Conservation (phyloP, 2,329 filamentous ascomycete species). For the Pestalotiopsis sp. region DNA sequence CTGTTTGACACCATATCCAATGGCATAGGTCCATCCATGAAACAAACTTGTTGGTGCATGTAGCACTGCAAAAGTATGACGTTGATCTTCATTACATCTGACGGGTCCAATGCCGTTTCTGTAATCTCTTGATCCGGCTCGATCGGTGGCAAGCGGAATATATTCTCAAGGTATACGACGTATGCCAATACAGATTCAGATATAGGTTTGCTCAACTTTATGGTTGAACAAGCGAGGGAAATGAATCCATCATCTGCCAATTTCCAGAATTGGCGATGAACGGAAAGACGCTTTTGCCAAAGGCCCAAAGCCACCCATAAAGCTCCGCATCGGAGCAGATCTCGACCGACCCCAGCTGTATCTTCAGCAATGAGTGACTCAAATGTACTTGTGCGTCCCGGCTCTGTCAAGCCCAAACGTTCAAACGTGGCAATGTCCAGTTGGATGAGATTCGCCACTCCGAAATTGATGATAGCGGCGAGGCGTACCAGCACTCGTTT, state of each 20-base stretch:
- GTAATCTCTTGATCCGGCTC: no score
- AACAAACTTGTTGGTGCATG: neutral
- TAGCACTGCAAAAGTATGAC: neutral
- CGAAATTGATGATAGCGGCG: neutral
- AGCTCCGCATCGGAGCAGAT: neutral
- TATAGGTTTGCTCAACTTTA: neutral
- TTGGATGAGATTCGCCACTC: neutral
- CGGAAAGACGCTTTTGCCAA: neutral
- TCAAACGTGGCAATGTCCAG: neutral
- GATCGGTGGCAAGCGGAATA: neutral
- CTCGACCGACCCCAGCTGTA: neutral
- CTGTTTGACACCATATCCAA: no score
- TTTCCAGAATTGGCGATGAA: neutral
- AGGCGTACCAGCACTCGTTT: neutral
- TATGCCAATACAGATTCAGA: neutral
- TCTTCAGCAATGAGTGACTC: no score
- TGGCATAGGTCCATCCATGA: neutral
- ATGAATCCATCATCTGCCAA: neutral
- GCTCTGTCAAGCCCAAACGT: neutral
- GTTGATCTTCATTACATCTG: neutral
- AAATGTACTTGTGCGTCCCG: no score
- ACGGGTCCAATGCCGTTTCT: neutral
- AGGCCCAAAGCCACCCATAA: neutral
- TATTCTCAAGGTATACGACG: neutral
- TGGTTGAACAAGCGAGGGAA: no score